phyloP scores from a whole-genome alignment of 2,329 filamentous ascomycete species.

The Exophiala xenobiotica region DNA sequence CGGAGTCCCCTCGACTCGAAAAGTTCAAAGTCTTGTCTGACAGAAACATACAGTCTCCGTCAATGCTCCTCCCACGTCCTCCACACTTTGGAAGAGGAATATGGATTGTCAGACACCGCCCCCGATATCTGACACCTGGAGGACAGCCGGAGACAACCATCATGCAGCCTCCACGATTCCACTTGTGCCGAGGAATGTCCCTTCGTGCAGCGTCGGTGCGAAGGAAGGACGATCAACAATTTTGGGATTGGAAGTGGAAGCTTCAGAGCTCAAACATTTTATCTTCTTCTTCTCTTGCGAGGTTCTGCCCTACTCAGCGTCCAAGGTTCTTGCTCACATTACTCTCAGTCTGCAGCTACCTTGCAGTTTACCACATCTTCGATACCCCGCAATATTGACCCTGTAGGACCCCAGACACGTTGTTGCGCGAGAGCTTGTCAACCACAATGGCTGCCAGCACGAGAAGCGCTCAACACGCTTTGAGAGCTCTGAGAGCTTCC shows the following conservation, averaged over 20 bases:
- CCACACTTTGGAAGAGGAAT: no score
- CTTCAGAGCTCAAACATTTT: neutral
- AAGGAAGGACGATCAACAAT: neutral
- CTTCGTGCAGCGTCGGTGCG: neutral
- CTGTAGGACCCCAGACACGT: neutral
- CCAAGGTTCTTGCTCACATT: no score
- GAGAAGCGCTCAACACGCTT: conserved; percentile 26
- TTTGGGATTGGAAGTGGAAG: neutral
- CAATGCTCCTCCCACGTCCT: no score
- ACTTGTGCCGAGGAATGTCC: neutral
- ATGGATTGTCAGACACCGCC: no score
- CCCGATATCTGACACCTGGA: no score
- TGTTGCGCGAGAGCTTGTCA: neutral
- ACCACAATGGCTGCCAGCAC: conserved; percentile 25
- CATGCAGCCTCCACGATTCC: no score
- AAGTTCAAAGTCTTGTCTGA: no score
- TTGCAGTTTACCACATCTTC: neutral
- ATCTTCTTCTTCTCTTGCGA: neutral
- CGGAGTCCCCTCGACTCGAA: no score
- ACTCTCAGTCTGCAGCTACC: no score
- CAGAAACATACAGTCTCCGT: no score
- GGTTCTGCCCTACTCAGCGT: neutral
- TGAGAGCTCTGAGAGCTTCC: conserved; percentile 24
- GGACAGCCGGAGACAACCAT: no score
- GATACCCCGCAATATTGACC: neutral